Conservation (phyloP, 2,329 filamentous ascomycete species). For the Colletotrichum brevisporum region DNA sequence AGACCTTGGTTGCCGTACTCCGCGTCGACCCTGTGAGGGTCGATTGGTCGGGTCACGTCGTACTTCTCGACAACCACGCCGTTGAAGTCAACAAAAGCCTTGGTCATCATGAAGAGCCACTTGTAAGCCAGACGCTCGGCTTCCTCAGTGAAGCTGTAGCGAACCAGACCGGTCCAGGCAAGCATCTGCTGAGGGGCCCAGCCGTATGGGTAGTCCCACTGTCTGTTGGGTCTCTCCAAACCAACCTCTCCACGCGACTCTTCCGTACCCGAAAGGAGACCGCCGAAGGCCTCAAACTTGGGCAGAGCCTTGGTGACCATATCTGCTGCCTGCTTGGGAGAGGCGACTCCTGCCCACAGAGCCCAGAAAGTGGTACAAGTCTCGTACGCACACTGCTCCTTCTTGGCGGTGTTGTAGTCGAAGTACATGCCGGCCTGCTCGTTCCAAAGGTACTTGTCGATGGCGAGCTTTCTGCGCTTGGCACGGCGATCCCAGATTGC, state of each 20-base stretch:
- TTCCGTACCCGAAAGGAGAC: constrained; percentile 90
- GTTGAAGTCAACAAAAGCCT: constrained; percentile 98
- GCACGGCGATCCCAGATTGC: constrained; percentile 92
- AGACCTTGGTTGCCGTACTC: constrained; percentile 98
- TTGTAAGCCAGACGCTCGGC: constrained; percentile 93
- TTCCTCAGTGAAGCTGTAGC: constrained; percentile 93
- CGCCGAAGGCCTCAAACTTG: constrained; percentile 88
- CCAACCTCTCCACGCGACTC: constrained; percentile 86
- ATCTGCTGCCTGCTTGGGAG: constrained; percentile 85
- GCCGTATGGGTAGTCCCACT: constrained; percentile 98
- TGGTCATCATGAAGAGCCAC: constrained; percentile 98
- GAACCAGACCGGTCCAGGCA: constrained; percentile 92
- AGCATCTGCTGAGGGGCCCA: constrained; percentile 99
- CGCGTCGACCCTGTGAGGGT: constrained; percentile 94
- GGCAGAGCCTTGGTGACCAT: constrained; percentile 88
- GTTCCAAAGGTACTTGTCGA: constrained; percentile 96
- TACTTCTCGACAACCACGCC: constrained; percentile 99
- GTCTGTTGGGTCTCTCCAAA: constrained; percentile 89
- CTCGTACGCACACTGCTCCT: constrained; percentile 87
- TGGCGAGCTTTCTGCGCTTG: constrained; percentile 84
- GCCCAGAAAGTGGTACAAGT: constrained; percentile 96
- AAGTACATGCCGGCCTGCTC: constrained; percentile 96
- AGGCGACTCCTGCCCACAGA: constrained; percentile 93
- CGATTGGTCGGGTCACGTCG: constrained; percentile 90
- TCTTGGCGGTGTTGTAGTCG: constrained; percentile 91